A percentile compares a stretch with the other conserved stretches of the same genome.
These are phyloP conservation scores for Neurospora intermedia DNA, from an alignment of 495 filamentous ascomycete species.

Conservation along the genomic window DNA sequence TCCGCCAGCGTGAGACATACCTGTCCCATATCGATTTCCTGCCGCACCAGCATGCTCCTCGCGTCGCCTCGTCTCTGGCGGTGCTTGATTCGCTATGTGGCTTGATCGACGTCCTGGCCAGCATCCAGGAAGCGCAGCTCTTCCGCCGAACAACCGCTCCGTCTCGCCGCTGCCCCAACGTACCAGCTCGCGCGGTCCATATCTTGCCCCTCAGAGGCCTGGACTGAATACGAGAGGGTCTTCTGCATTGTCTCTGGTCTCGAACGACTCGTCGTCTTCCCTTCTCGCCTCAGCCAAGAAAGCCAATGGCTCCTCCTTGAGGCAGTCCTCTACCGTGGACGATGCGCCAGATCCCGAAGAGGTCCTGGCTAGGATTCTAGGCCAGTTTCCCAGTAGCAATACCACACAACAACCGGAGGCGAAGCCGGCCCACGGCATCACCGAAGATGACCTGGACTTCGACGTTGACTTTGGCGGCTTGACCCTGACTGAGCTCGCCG, in stretches of 20 bases:
- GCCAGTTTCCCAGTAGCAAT: slow-evolving; percentile 25
- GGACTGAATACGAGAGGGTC: slow-evolving; percentile 50
- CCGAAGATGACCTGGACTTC: slow-evolving; percentile 30
- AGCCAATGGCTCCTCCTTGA: slow-evolving; percentile 56
- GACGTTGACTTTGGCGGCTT: slow-evolving; percentile 72
- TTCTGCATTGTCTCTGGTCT: slow-evolving; percentile 49
- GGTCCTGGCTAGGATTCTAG: slow-evolving; percentile 62
- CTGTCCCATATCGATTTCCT: background rate
- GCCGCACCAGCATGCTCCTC: background rate
- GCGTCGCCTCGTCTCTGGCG: background rate
- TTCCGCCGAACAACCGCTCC: slow-evolving; percentile 47
- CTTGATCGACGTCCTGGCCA: slow-evolving; percentile 75
- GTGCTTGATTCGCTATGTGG: slow-evolving; percentile 52
- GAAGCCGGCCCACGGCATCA: slow-evolving; percentile 18
- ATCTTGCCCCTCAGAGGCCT: slow-evolving; percentile 45
- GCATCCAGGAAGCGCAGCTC: slow-evolving; percentile 46
- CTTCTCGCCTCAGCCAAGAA: slow-evolving; percentile 50
- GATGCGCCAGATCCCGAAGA: slow-evolving; percentile 61
- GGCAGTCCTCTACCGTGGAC: slow-evolving; percentile 41
- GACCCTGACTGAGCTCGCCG: slow-evolving; percentile 62
- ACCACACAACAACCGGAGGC: background rate
- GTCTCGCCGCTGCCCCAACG: slow-evolving; percentile 58
- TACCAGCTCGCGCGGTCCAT: slow-evolving; percentile 45
- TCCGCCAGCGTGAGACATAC: background rate
- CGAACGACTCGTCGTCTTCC: slow-evolving; percentile 64